phyloP scores from a whole-genome alignment of 2,329 filamentous ascomycete species.

The Fusarium bulbicola region DNA sequence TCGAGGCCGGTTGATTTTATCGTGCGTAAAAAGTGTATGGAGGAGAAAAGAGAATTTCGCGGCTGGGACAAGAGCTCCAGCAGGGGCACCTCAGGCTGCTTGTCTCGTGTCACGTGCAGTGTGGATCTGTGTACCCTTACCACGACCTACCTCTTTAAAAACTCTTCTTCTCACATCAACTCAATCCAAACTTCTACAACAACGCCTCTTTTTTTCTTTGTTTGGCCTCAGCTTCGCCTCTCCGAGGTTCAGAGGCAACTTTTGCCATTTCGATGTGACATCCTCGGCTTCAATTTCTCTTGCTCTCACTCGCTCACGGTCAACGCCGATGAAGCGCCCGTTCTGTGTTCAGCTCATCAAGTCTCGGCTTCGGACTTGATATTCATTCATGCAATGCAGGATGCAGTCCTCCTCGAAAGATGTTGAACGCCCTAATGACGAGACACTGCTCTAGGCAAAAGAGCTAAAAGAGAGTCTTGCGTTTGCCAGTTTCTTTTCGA shows the following conservation, averaged over 20 bases:
- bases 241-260: constrained; percentile 8
- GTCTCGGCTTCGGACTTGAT: constrained; percentile 17
- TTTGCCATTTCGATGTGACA: constrained; percentile 13
- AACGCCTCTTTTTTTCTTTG: constrained; percentile 1
- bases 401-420: constrained; percentile 7
- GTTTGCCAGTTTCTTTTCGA: constrained; percentile 9
- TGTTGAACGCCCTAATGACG: constrained; percentile 22
- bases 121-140: constrained; percentile 10
- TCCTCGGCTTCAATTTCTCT: not conserved
- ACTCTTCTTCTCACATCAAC: constrained; percentile 7
- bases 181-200: constrained; percentile 3
- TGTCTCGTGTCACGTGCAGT: constrained; percentile 41
- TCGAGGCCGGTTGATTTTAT: constrained; percentile 69
- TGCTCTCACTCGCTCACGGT: not conserved
- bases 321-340: constrained; percentile 13
- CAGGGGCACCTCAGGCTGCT: not conserved
- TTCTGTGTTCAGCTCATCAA: constrained; percentile 1
- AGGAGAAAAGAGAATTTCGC: constrained; percentile 37
- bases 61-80: not conserved
- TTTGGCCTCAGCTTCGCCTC: constrained; percentile 1
- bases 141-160: constrained; percentile 10
- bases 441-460: not conserved
- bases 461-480: not conserved
- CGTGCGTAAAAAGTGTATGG: constrained; percentile 61
- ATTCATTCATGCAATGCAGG: constrained; percentile 10